These are phyloP conservation scores for Phytophthora rubi DNA, from an alignment of 352 stramenopile genomes.

Conservation along the genomic window DNA sequence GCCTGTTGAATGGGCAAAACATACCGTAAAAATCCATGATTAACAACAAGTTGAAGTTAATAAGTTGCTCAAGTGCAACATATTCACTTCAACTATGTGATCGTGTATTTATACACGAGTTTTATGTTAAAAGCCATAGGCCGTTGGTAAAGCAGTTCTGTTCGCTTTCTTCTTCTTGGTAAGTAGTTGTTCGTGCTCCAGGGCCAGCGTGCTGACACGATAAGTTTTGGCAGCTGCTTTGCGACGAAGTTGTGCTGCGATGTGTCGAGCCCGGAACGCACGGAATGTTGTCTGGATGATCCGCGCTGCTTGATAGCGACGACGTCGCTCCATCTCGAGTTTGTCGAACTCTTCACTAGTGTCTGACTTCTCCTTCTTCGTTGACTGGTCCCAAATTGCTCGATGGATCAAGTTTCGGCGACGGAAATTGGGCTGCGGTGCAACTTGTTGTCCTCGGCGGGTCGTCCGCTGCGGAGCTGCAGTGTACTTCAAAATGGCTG, in stretches of 20 bases:
- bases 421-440: constrained; percentile 25
- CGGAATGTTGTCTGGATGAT: constrained; percentile 57
- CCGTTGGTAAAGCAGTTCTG: constrained; percentile 42
- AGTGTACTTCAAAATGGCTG: constrained; percentile 1
- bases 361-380: not conserved
- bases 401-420: constrained; percentile 34
- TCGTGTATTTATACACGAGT: not conserved
- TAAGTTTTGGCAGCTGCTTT: constrained; percentile 33
- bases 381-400: constrained; percentile 20
- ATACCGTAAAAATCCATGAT: too few relatives aligned
- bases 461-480: constrained; percentile 9
- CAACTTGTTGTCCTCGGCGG: not conserved
- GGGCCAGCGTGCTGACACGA: constrained; percentile 5
- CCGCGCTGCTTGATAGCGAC: constrained; percentile 44
- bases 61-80: not conserved
- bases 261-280: constrained; percentile 44
- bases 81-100: not conserved
- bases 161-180: constrained; percentile 27
- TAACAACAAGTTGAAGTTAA: not conserved
- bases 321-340: constrained; percentile 29
- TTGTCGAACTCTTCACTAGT: constrained; percentile 2
- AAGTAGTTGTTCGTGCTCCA: constrained; percentile 30
- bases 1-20: too few relatives aligned
- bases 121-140: constrained; percentile 63
- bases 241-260: constrained; percentile 47